phyloP scores from a whole-genome alignment of 495 filamentous ascomycete genomes.

The Penicillium mononematosum region DNA sequence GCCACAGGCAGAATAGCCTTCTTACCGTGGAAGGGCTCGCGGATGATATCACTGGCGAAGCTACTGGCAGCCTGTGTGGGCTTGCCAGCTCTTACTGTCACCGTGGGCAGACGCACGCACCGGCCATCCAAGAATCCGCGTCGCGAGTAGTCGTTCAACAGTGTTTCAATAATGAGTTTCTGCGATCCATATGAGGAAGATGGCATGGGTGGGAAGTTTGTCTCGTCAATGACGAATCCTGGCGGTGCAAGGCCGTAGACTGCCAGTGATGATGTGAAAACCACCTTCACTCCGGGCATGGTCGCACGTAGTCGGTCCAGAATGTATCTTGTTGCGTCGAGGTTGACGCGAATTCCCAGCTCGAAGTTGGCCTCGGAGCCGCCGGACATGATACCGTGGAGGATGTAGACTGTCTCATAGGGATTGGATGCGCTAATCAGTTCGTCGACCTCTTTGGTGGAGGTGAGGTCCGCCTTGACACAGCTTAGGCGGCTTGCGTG shows the following conservation, averaged over 20 bases:
- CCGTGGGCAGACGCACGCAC: slow-evolving; percentile 69
- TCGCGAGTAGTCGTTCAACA: slow-evolving; percentile 75
- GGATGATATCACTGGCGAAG: slow-evolving; percentile 72
- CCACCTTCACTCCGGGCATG: slow-evolving; percentile 60
- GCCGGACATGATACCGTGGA: slow-evolving; percentile 86
- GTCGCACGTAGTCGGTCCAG: slow-evolving; percentile 58
- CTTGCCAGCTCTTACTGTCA: slow-evolving; percentile 69
- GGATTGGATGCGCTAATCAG: slow-evolving; percentile 42
- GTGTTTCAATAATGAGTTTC: slow-evolving; percentile 72
- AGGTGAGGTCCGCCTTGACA: slow-evolving; percentile 63
- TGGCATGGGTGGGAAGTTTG: slow-evolving; percentile 61
- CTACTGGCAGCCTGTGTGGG: slow-evolving; percentile 73
- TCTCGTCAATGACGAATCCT: slow-evolving; percentile 52
- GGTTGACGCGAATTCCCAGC: slow-evolving; percentile 69
- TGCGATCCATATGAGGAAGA: slow-evolving; percentile 73
- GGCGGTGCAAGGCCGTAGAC: slow-evolving; percentile 56
- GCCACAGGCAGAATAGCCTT: slow-evolving; percentile 62
- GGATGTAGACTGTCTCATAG: slow-evolving; percentile 66
- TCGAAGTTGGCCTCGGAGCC: slow-evolving; percentile 75
- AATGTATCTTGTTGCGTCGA: slow-evolving; percentile 65
- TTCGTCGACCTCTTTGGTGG: slow-evolving; percentile 55
- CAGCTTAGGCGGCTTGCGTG: slow-evolving; percentile 46
- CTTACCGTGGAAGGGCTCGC: slow-evolving; percentile 61
- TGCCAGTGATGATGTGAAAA: slow-evolving; percentile 59
- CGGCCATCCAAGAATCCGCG: slow-evolving; percentile 67